Percentiles rank a stretch among this genome's conserved stretches.
phyloP scores from a whole-genome alignment of 2,329 filamentous ascomycete species.

The Uncinocarpus reesii region DNA sequence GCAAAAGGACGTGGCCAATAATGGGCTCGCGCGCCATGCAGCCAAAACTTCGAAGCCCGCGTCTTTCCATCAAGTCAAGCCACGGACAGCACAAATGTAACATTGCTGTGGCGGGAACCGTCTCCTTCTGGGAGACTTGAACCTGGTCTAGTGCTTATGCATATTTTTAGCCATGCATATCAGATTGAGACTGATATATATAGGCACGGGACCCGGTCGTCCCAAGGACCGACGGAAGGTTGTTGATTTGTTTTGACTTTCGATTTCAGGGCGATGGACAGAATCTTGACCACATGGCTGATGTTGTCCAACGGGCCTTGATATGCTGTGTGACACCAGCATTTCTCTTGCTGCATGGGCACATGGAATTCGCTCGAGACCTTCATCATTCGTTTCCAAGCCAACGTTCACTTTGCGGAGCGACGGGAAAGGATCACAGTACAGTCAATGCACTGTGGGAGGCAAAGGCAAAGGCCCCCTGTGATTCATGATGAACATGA shows the following conservation, averaged over 20 bases:
- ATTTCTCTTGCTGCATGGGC: slow-evolving; percentile 1
- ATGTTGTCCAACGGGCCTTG: neutral
- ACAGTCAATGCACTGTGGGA: no score
- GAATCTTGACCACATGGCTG: neutral
- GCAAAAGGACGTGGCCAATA: no score
- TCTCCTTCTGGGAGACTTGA: neutral
- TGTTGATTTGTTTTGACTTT: neutral
- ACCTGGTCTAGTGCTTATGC: slow-evolving; percentile 9
- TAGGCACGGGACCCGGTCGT: neutral
- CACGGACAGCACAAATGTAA: slow-evolving; percentile 6
- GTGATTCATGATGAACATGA: no score
- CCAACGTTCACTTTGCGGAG: no score
- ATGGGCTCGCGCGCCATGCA: no score
- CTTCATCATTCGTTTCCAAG: no score
- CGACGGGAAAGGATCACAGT: neutral
- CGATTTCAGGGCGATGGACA: neutral
- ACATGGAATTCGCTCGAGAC: neutral
- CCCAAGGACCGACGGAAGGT: neutral
- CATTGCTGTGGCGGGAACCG: slow-evolving; percentile 3
- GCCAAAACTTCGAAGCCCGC: no score
- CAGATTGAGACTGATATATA: slow-evolving; percentile 4
- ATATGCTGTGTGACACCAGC: neutral
- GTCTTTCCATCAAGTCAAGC: neutral
- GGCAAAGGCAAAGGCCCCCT: no score
- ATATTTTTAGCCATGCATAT: slow-evolving; percentile 9